Evolutionary conservation across 441 rosid genomes (phyloP).

Genomic region (Aquilaria agallochum): DNA sequence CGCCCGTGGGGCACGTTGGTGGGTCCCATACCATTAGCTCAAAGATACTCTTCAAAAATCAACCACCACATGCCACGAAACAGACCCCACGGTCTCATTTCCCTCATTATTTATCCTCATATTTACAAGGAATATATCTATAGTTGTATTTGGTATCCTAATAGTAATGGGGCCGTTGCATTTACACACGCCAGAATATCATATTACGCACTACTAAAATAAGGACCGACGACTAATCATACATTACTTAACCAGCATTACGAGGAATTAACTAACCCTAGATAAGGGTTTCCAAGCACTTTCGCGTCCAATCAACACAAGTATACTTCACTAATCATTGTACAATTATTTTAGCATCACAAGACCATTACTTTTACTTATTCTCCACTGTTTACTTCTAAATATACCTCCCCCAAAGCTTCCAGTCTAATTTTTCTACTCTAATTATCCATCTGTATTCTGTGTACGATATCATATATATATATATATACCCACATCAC

Average conservation of each 20-base stretch:
- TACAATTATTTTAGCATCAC: slow-evolving; percentile 10
- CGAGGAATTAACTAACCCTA: neutral
- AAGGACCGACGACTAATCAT: neutral
- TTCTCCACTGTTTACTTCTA: too few relatives aligned
- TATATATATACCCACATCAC: neutral
- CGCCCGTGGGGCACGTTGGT: slow-evolving; percentile 31
- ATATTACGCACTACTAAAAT: neutral
- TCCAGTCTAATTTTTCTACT: neutral
- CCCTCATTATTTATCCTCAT: slow-evolving; percentile 1
- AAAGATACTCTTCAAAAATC: slow-evolving; percentile 34
- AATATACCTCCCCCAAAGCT: too few relatives aligned
- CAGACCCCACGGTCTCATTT: slow-evolving; percentile 28
- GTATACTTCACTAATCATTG: slow-evolving; percentile 22
- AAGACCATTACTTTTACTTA: neutral
- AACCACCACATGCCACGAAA: slow-evolving; percentile 36
- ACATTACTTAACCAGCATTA: neutral
- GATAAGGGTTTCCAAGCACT: slow-evolving; percentile 24
- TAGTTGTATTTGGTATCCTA: too few relatives aligned
- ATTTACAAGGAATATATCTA: too few relatives aligned
- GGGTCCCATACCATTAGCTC: slow-evolving; percentile 30
- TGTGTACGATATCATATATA: neutral
- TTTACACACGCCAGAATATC: too few relatives aligned
- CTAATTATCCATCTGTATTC: neutral
- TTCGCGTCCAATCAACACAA: slow-evolving; percentile 16
- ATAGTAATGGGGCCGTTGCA: too few relatives aligned